Conservation (phyloP, 129 eudicot species). For the Centrapalus pauciflorus region DNA sequence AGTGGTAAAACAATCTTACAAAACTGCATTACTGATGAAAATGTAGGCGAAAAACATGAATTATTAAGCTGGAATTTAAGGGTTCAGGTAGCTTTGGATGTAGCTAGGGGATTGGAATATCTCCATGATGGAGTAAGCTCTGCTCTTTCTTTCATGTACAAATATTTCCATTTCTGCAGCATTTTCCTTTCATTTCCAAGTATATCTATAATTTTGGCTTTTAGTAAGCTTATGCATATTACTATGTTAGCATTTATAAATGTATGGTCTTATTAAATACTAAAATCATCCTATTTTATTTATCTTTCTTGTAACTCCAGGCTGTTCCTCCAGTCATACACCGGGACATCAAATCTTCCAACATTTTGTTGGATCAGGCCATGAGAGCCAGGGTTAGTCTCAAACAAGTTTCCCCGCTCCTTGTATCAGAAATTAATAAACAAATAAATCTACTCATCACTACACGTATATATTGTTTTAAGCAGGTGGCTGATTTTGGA, state of each 20-base stretch:
- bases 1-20: background rate
- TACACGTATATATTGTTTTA: slow-evolving; percentile 4
- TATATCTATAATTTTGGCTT: background rate
- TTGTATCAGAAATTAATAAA: background rate
- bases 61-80: slow-evolving; percentile 74
- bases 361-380: slow-evolving; percentile 84
- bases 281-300: background rate
- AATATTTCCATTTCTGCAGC: background rate
- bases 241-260: background rate
- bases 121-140: slow-evolving; percentile 96
- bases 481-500: slow-evolving; percentile 92
- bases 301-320: slow-evolving; percentile 35
- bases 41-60: slow-evolving; percentile 62
- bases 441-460: background rate
- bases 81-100: slow-evolving; percentile 85
- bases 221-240: background rate
- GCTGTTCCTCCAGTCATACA: slow-evolving; percentile 97
- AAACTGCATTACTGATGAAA: slow-evolving; percentile 2
- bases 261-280: background rate
- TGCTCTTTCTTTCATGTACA: background rate
- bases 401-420: background rate
- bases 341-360: slow-evolving; percentile 94
- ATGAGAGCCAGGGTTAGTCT: slow-evolving; percentile 91
- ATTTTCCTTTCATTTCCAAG: background rate
- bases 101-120: slow-evolving; percentile 96